Percentiles rank a stretch among this genome's conserved stretches.
phyloP scores from a whole-genome alignment of 495 filamentous ascomycete species.

The Lasiosphaeria miniovina region DNA sequence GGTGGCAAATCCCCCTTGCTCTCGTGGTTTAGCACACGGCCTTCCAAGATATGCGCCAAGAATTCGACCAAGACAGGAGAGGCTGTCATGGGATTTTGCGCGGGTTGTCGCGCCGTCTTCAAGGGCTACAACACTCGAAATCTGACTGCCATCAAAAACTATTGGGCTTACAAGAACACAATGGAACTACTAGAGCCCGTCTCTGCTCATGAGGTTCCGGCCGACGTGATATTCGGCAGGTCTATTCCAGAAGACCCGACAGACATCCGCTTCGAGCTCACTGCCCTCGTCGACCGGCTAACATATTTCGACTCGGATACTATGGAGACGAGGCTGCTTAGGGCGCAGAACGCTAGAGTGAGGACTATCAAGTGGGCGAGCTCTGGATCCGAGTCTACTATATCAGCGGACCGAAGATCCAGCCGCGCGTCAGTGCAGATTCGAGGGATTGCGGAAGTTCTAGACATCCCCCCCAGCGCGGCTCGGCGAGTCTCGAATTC shows the following conservation, averaged over 20 bases:
- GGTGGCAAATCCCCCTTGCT: neutral
- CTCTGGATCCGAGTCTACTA: too few species aligned
- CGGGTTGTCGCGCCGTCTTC: constrained; percentile 11
- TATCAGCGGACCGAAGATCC: neutral
- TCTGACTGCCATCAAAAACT: constrained; percentile 10
- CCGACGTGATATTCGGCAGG: neutral
- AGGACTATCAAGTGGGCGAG: neutral
- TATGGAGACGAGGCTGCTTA: neutral
- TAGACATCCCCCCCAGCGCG: neutral
- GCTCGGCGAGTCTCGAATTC: neutral
- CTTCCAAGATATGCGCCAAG: neutral
- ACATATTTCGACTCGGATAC: neutral
- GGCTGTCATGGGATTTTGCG: constrained; percentile 16
- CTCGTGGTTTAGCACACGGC: neutral
- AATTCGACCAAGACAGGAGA: neutral
- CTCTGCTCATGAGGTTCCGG: constrained; percentile 3
- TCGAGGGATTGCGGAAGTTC: neutral
- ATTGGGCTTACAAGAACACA: constrained; percentile 19
- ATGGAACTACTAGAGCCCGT: constrained; percentile 2
- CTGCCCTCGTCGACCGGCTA: neutral
- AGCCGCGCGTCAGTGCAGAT: neutral
- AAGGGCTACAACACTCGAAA: neutral
- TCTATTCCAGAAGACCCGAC: neutral
- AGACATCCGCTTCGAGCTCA: constrained; percentile 1
- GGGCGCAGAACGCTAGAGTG: neutral